Conservation (phyloP, 2,329 filamentous ascomycete species). For the Cladosporium sp. region DNA sequence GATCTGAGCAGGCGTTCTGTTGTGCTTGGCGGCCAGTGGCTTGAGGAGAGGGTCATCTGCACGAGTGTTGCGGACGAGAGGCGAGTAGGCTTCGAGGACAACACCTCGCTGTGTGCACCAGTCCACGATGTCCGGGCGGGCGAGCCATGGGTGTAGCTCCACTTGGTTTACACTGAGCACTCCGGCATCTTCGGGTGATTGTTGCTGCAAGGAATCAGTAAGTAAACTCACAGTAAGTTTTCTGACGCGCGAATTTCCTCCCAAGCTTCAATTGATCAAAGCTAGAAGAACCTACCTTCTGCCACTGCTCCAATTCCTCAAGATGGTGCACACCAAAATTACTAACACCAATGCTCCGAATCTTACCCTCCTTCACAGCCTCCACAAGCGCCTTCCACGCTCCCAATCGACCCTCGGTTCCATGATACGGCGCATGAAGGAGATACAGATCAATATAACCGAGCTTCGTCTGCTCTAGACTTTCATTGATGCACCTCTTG, state of each 20-base stretch:
- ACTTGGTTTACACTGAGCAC: conserved; percentile 79
- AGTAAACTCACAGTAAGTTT: neutral
- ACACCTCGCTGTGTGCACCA: conserved; percentile 62
- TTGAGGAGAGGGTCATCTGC: conserved; percentile 51
- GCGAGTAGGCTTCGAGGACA: conserved; percentile 46
- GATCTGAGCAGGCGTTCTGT: conserved; percentile 55
- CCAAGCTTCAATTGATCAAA: neutral
- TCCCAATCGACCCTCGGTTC: conserved; percentile 44
- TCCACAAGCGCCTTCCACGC: conserved; percentile 53
- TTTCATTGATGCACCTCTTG: conserved; percentile 59
- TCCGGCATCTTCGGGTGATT: conserved; percentile 55
- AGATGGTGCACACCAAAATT: conserved; percentile 55
- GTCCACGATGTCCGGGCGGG: conserved; percentile 68
- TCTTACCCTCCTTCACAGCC: conserved; percentile 47
- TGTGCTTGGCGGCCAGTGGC: conserved; percentile 51
- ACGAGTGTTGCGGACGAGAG: conserved; percentile 40
- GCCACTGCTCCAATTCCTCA: conserved; percentile 50
- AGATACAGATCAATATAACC: conserved; percentile 44
- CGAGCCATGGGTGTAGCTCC: conserved; percentile 86
- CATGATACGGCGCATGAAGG: conserved; percentile 51
- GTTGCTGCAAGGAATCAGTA: conserved; percentile 16
- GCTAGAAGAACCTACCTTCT: conserved; percentile 34
- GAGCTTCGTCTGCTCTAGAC: conserved; percentile 54
- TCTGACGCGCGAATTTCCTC: too few relatives aligned
- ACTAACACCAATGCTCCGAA: conserved; percentile 49